These are phyloP conservation scores for Thraustochytrium sp. DNA, from an alignment of 352 stramenopile species.

Conservation along the genomic window DNA sequence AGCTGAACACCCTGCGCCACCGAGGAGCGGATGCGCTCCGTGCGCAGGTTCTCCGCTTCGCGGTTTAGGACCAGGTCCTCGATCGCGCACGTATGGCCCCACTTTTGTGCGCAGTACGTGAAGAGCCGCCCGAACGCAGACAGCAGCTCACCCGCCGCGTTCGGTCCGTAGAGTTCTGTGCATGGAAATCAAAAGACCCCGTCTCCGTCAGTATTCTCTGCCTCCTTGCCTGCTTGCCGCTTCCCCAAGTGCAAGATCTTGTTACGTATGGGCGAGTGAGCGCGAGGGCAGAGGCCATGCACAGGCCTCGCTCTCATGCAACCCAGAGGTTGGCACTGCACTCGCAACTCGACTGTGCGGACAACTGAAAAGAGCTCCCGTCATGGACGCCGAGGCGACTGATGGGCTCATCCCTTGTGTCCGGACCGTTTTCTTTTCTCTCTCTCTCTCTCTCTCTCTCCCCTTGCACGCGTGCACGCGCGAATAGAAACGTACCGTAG, in stretches of 20 bases:
- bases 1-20: conserved; percentile 41
- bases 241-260: no score
- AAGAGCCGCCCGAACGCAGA: conserved; percentile 83
- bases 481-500: conserved; percentile 89
- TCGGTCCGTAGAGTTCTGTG: conserved; percentile 71
- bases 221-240: no score
- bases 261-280: no score
- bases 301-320: no score
- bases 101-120: conserved; percentile 94
- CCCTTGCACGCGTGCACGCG: conserved; percentile 83
- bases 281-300: no score
- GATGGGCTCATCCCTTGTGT: conserved; percentile 98
- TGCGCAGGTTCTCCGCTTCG: conserved; percentile 80
- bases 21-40: conserved; percentile 67
- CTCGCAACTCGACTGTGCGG: no score
- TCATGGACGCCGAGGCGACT: conserved; percentile 91
- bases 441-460: conserved; percentile 92
- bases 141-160: conserved; percentile 68
- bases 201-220: no score
- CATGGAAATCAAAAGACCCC: background rate
- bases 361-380: conserved; percentile 52
- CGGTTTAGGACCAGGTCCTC: conserved; percentile 95
- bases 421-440: conserved; percentile 94
- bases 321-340: no score
- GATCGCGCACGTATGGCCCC: conserved; percentile 96